These are phyloP conservation scores for Diaporthe helianthi DNA, from an alignment of 2,329 filamentous ascomycete genomes.

Conservation along the genomic window DNA sequence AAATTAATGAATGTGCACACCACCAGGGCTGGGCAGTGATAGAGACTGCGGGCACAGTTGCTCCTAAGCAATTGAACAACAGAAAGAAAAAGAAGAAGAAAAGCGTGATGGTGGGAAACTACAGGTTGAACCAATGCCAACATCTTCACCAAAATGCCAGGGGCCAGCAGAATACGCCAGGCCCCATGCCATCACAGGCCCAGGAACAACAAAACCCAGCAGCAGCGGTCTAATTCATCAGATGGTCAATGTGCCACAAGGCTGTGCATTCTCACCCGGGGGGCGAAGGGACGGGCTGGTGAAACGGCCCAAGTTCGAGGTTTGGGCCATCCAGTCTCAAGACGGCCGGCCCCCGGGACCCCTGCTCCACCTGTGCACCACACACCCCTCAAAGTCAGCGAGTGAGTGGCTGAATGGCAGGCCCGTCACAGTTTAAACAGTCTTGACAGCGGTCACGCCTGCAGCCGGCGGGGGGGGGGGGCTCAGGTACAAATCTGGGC, in stretches of 20 bases:
- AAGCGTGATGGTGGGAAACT: conserved; percentile 37
- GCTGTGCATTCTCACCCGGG: conserved; percentile 21
- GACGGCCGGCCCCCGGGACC: conserved; percentile 12
- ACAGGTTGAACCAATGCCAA: conserved; percentile 34
- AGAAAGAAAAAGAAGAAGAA: conserved; percentile 35
- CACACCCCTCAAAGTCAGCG: not conserved
- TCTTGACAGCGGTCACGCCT: not conserved
- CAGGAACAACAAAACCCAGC: not conserved
- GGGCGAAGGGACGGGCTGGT: conserved; percentile 6
- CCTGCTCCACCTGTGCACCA: conserved; percentile 30
- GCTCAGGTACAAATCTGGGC: not conserved
- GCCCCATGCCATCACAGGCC: conserved; percentile 11
- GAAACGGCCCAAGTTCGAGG: conserved; percentile 34
- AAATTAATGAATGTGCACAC: conserved; percentile 17
- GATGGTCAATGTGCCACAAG: conserved; percentile 26
- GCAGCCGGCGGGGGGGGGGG: not conserved
- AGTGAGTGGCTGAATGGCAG: no score
- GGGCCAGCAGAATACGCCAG: not conserved
- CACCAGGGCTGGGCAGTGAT: conserved; percentile 26
- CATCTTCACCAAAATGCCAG: conserved; percentile 31
- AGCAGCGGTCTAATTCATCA: not conserved
- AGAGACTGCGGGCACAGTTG: conserved; percentile 18
- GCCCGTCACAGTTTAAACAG: not conserved
- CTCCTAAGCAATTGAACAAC: not conserved
- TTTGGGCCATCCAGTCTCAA: conserved; percentile 33